phyloP scores from a whole-genome alignment of 2,329 filamentous ascomycete genomes.

The Madurella mycetomatis region DNA sequence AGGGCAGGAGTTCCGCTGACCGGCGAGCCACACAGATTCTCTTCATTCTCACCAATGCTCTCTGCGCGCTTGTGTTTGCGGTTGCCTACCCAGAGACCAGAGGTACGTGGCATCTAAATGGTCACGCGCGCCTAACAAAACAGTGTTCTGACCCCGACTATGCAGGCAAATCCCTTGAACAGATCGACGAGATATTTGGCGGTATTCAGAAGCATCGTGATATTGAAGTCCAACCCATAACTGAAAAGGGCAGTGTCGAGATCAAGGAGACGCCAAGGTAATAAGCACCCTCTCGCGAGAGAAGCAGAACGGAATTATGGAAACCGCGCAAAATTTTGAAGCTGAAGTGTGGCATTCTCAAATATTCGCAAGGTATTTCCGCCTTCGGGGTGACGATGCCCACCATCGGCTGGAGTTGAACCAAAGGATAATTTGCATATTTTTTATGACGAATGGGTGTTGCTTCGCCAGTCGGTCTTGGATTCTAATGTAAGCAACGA shows the following conservation, averaged over 20 bases:
- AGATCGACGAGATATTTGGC: slow-evolving; percentile 39
- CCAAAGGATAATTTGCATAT: too few species aligned
- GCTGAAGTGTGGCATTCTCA: too few species aligned
- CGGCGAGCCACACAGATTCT: slow-evolving; percentile 29
- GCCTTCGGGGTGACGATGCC: too few species aligned
- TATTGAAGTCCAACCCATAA: background rate
- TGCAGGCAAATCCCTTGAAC: slow-evolving; percentile 37
- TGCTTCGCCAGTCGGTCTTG: too few species aligned
- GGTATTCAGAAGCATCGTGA: slow-evolving; percentile 29
- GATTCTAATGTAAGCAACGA: too few species aligned
- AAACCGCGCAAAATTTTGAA: too few species aligned
- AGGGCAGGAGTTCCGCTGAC: background rate
- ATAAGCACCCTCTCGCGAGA: too few species aligned
- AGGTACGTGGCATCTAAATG: slow-evolving; percentile 24
- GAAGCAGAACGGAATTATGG: too few species aligned
- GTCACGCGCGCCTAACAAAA: background rate
- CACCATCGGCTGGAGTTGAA: too few species aligned
- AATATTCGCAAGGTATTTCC: too few species aligned
- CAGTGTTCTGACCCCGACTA: slow-evolving; percentile 8
- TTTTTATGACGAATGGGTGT: too few species aligned
- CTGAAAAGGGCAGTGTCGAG: background rate
- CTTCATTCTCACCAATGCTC: slow-evolving; percentile 36
- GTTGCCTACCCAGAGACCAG: slow-evolving; percentile 37
- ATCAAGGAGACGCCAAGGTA: background rate
- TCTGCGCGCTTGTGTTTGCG: slow-evolving; percentile 34